Percentiles rank a stretch among this genome's conserved stretches.
Conservation (phyloP, 495 filamentous ascomycete genomes). For the Trichocladium antarcticum region DNA sequence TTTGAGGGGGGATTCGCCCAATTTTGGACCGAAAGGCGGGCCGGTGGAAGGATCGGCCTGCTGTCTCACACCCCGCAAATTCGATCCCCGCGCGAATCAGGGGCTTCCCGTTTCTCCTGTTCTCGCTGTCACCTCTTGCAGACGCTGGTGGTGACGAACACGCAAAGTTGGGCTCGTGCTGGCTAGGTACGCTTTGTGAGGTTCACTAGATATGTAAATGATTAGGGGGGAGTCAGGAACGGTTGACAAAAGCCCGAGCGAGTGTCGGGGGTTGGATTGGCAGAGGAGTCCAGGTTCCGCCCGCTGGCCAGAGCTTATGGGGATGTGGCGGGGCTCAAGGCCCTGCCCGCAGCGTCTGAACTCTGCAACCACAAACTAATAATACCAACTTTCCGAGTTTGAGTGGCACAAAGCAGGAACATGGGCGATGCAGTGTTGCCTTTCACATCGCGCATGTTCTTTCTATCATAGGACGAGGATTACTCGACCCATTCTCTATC, state of each 20-base stretch:
- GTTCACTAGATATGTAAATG: too few relatives aligned
- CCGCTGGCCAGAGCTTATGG: constrained; percentile 11
- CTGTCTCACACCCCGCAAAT: background rate
- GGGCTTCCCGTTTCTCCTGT: background rate
- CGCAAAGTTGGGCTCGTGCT: background rate
- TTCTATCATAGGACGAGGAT: background rate
- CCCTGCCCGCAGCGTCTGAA: background rate
- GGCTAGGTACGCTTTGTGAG: too few relatives aligned
- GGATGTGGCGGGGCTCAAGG: background rate
- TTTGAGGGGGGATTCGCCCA: constrained; percentile 22
- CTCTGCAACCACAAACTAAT: background rate
- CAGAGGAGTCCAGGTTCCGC: background rate
- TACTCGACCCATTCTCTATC: background rate
- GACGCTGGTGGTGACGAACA: background rate
- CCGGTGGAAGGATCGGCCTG: constrained; percentile 7
- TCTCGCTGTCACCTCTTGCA: background rate
- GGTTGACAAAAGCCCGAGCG: background rate
- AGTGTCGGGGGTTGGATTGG: background rate
- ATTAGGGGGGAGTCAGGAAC: background rate
- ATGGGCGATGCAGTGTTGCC: too few relatives aligned
- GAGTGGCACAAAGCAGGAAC: too few relatives aligned
- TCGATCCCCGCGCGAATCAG: constrained; percentile 9
- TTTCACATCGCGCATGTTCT: too few relatives aligned
- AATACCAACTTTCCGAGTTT: too few relatives aligned
- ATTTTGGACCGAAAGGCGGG: constrained; percentile 14